Conservation (phyloP, 2,329 filamentous ascomycete species). For the Harringtonia lauricola region DNA sequence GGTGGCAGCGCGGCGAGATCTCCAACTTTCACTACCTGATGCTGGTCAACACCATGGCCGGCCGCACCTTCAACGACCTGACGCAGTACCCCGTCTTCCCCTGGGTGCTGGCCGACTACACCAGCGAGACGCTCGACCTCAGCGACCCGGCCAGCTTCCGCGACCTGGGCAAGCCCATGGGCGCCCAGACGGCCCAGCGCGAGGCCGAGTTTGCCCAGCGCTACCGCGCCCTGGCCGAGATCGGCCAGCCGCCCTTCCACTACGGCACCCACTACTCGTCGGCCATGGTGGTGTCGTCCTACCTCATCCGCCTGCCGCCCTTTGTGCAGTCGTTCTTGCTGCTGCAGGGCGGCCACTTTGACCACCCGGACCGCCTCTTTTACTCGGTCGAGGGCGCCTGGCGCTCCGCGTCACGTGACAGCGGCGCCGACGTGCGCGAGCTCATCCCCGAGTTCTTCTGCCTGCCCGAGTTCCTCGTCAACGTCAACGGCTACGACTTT, state of each 20-base stretch:
- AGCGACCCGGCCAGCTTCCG: conserved; percentile 76
- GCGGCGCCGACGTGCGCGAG: conserved; percentile 90
- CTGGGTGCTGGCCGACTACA: conserved; percentile 94
- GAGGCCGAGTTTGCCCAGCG: conserved; percentile 73
- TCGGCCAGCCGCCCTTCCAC: conserved; percentile 88
- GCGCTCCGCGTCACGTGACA: conserved; percentile 79
- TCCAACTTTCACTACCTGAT: conserved; percentile 99
- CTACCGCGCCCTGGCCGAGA: conserved; percentile 81
- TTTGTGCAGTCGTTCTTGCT: conserved; percentile 94
- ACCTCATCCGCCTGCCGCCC: conserved; percentile 86
- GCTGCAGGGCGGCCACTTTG: conserved; percentile 90
- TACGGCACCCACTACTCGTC: conserved; percentile 99
- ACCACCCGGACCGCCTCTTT: conserved; percentile 91
- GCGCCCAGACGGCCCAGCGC: conserved; percentile 68
- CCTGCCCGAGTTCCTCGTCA: conserved; percentile 87
- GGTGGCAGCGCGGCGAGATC: conserved; percentile 88
- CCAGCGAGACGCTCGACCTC: conserved; percentile 82
- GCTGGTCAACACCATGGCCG: conserved; percentile 96
- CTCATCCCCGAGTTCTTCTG: conserved; percentile 97
- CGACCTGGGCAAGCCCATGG: conserved; percentile 93
- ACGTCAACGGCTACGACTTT: conserved; percentile 90
- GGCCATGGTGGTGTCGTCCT: conserved; percentile 96
- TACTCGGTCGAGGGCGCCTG: conserved; percentile 87
- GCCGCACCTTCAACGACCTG: conserved; percentile 92
- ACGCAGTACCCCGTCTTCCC: conserved; percentile 98